These are phyloP conservation scores for Pleoardoris graminearum DNA, from an alignment of 2,329 filamentous ascomycete genomes.

Conservation along the genomic window DNA sequence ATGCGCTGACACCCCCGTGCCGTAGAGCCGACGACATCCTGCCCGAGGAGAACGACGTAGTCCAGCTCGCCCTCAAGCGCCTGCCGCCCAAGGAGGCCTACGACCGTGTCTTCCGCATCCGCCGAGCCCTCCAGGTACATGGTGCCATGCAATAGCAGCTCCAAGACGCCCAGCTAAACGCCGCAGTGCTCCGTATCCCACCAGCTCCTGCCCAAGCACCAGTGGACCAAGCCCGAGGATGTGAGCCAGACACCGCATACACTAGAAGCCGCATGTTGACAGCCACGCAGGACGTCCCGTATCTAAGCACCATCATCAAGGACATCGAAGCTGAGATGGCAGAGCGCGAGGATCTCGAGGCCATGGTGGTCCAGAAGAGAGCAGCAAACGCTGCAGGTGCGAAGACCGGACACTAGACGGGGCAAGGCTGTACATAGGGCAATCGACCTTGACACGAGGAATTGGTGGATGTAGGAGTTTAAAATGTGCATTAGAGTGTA, in stretches of 20 bases:
- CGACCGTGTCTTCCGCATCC: conserved; percentile 96
- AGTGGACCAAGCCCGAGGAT: conserved; percentile 70
- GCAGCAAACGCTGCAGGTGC: conserved; percentile 23
- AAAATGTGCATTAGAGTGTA: conserved; percentile 48
- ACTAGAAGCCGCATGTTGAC: conserved; percentile 19
- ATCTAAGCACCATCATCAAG: conserved; percentile 68
- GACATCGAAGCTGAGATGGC: conserved; percentile 69
- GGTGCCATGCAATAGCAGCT: neutral
- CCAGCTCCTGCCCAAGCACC: conserved; percentile 64
- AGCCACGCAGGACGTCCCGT: conserved; percentile 62
- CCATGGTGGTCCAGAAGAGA: conserved; percentile 60
- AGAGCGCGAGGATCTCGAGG: conserved; percentile 70
- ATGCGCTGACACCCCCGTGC: conserved; percentile 37
- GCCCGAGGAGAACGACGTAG: conserved; percentile 84
- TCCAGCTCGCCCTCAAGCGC: conserved; percentile 87
- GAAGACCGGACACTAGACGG: conserved; percentile 27
- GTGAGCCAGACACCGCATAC: conserved; percentile 47
- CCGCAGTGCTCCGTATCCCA: conserved; percentile 67
- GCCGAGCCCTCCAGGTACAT: conserved; percentile 85
- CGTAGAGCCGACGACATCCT: conserved; percentile 90
- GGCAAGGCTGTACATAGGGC: conserved; percentile 22
- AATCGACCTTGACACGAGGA: conserved; percentile 16
- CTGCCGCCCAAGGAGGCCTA: conserved; percentile 88
- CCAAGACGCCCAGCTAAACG: conserved; percentile 20
- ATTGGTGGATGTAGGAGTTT: conserved; percentile 16